Evolutionary conservation across 352 stramenopile species (phyloP).

Genomic region (Globisporangium megalacanthum): DNA sequence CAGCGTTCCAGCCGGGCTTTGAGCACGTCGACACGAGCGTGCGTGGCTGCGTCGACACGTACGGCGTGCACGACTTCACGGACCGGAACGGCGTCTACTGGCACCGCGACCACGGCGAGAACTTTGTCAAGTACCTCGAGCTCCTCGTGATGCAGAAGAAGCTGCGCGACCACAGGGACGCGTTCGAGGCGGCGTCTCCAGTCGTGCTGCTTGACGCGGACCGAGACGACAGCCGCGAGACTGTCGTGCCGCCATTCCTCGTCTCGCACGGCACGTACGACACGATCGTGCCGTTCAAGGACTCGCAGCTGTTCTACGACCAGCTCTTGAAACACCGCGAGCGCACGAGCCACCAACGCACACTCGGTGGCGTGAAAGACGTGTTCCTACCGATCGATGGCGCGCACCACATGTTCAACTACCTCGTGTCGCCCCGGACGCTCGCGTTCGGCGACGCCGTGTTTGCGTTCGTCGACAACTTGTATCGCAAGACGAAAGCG

Average conservation of each 20-base stretch:
- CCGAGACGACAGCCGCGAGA: slow-evolving; percentile 17
- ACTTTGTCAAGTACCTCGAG: slow-evolving; percentile 65
- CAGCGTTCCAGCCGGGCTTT: slow-evolving; percentile 67
- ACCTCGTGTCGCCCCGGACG: slow-evolving; percentile 58
- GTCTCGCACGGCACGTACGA: slow-evolving; percentile 62
- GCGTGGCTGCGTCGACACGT: slow-evolving; percentile 60
- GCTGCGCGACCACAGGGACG: slow-evolving; percentile 27
- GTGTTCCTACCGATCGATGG: slow-evolving; percentile 58
- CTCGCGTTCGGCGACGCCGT: slow-evolving; percentile 66
- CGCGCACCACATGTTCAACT: slow-evolving; percentile 74
- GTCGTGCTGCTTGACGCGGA: slow-evolving; percentile 43
- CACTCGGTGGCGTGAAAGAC: slow-evolving; percentile 30
- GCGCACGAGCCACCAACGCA: slow-evolving; percentile 6
- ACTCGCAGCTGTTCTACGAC: slow-evolving; percentile 65
- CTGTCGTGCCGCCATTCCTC: slow-evolving; percentile 64
- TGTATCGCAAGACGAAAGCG: slow-evolving; percentile 42
- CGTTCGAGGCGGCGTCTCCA: slow-evolving; percentile 55
- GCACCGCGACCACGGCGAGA: slow-evolving; percentile 46
- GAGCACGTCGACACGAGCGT: slow-evolving; percentile 76
- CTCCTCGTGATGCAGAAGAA: slow-evolving; percentile 69
- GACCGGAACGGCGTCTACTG: slow-evolving; percentile 63
- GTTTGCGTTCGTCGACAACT: slow-evolving; percentile 50
- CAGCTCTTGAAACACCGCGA: slow-evolving; percentile 16
- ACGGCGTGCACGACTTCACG: slow-evolving; percentile 72
- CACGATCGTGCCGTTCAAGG: slow-evolving; percentile 67